Evolutionary conservation across 2,329 filamentous ascomycete species (phyloP), one percentile per base, ranked within the genome.

Genomic region (Penicillium freii): DNA sequence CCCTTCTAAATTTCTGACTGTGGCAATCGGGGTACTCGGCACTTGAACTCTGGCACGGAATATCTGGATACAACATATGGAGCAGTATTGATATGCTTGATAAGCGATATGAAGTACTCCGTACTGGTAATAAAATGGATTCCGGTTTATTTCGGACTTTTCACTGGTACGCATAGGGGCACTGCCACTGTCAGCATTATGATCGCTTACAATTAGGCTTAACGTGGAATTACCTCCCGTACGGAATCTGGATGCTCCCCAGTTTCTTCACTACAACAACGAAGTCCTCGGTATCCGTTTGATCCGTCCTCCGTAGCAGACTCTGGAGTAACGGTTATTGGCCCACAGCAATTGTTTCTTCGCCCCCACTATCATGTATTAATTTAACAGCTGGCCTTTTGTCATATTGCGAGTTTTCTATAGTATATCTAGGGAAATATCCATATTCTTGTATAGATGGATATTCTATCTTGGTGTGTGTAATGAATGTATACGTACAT

Each of bases 1-100:
- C 54, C 53, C 58, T 53, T 56, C 58, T 59, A 62, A 66, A 66
- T 65, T 57, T 66, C 56, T 65, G 56, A 49, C 50, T 15, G 61
- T 66, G 63, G 63, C 62, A 63, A 63, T 21, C 54, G 49, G 60
- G 31, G 29, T 36, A 36, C 39, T 57, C 59, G 61, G 54, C 51
- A 57, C 21, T 48, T 46, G 31, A 49, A 31, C 19, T 39, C 19
- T 40, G 34, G 44, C 27, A 50, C 33, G n/a, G 17, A 44, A 29
- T 7, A 34, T 17, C 17, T 34, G 33, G 19, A 15, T 15, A 8
- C 23, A 17, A 21, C 21, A 42, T 33, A 31, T 5, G 33, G 15
- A 34, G 5, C 6, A 34, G 29, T 11, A 11, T 23, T 5, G 29
- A 34, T 17, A 33, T 11, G 11, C 44, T 47, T 23, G 8, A 17